Conservation (phyloP, 495 filamentous ascomycete genomes). For the Xylaria grammica region DNA sequence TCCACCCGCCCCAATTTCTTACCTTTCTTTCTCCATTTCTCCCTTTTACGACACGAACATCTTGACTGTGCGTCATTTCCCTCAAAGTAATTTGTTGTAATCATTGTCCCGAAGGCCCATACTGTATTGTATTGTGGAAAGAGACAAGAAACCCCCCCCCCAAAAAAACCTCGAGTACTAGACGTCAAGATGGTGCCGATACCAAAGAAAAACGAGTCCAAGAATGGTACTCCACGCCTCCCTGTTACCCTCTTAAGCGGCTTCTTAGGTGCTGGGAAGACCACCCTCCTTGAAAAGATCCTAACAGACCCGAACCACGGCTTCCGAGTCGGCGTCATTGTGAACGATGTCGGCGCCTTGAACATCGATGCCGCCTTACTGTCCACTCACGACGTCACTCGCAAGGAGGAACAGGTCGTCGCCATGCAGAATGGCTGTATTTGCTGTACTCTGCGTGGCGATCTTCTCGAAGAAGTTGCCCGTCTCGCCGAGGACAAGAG, state of each 20-base stretch:
- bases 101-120: no score
- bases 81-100: no score
- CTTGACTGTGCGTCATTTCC: no score
- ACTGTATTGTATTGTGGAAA: neutral
- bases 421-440: conserved; percentile 67
- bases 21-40: no score
- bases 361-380: conserved; percentile 65
- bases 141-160: no score
- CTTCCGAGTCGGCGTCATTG: conserved; percentile 59
- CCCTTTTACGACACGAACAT: no score
- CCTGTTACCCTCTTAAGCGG: conserved; percentile 38
- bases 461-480: conserved; percentile 60
- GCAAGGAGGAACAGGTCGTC: conserved; percentile 60
- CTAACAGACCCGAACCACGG: conserved; percentile 57
- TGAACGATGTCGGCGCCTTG: conserved; percentile 62
- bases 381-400: conserved; percentile 52
- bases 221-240: conserved; percentile 24
- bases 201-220: neutral
- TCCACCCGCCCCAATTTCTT: no score
- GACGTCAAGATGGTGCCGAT: neutral
- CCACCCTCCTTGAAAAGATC: conserved; percentile 62
- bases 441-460: conserved; percentile 65
- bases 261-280: conserved; percentile 58
- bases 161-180: neutral
- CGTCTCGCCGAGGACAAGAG: conserved; percentile 52